Base-by-base conservation (phyloP, 108 stramenopile species). In the Fistulifera pelliculosa region DNA sequence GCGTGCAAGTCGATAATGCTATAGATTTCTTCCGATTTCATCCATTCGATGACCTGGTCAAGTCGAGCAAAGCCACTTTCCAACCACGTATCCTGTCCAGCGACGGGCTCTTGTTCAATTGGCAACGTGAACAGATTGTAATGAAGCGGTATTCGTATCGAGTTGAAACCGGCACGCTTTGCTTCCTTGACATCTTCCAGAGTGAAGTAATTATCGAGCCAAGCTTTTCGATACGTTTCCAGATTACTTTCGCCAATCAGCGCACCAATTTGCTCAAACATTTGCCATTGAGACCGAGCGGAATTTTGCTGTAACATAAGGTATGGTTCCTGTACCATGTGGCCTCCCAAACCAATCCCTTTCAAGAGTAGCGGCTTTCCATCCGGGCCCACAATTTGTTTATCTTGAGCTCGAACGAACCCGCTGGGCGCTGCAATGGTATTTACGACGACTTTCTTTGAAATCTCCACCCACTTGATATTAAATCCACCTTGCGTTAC, bases 81-180 rank as follows among this genome's bases (percentile, higher is more conserved):
- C 7, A 45, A 10, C 44, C 44, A 45, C 4, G 44, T 45, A 45
- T 45, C 44, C 19, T 8, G 7, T 2, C 44, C 44, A 5, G 44
- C 44, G 19, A 45, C 11, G 19, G 44, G 44, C 21, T 45, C 44
- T 45, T 45, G 7, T 45, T 45, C 19, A 45, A 45, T 45, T 5
- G 44, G 21, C 11, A 45, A 5, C 7, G 44, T 45, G 11, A 45
- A 45, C 21, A 45, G 21, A 45, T 45, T 45, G 44, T 45, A 45
- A 11, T 45, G 44, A 18, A 45, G 21, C 19, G 44, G 44, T 21
- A 45, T 22, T 11, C 44, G 3, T 21, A 45, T 45, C 19, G 44
- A 45, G 11, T 45, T 45, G 11, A 45, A 45, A 2, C 44, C 44
- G 4, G 21, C 21, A 5, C 11, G 3, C 19, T 18, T 22, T 22